Conservation (phyloP, 192 early-diverging fungal genomes). For the Neocallimastix lanati region DNA sequence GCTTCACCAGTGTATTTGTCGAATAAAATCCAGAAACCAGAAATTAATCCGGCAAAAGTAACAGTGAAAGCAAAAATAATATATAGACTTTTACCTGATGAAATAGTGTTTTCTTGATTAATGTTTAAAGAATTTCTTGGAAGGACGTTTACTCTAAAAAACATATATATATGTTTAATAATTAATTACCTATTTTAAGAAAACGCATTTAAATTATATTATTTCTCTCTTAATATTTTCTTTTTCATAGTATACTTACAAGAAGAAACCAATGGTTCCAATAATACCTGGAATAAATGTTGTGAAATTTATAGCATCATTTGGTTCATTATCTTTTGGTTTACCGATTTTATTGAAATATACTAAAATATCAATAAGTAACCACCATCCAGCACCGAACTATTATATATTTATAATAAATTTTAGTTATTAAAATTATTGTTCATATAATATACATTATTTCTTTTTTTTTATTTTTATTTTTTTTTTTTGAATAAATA, state of each 20-base stretch:
- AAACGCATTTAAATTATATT: too few species aligned
- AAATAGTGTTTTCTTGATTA: background rate
- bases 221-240: background rate
- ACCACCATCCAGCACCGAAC: background rate
- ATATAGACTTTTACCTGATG: background rate
- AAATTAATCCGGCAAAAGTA: background rate
- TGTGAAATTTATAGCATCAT: background rate
- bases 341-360: background rate
- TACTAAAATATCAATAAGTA: background rate
- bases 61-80: background rate
- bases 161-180: too few species aligned
- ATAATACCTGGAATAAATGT: background rate
- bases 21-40: background rate
- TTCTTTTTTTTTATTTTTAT: too few species aligned
- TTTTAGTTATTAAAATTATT: too few species aligned
- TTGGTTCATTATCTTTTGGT: background rate
- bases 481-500: too few species aligned
- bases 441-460: too few species aligned
- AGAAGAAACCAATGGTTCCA: background rate
- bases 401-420: background rate
- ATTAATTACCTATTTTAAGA: too few species aligned
- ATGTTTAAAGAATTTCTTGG: background rate
- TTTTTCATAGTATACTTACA: background rate
- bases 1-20: background rate
- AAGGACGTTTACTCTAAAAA: background rate